Base-by-base conservation (phyloP, 1,139 yeast genomes). In the Sugiyamaella neomexicana region DNA sequence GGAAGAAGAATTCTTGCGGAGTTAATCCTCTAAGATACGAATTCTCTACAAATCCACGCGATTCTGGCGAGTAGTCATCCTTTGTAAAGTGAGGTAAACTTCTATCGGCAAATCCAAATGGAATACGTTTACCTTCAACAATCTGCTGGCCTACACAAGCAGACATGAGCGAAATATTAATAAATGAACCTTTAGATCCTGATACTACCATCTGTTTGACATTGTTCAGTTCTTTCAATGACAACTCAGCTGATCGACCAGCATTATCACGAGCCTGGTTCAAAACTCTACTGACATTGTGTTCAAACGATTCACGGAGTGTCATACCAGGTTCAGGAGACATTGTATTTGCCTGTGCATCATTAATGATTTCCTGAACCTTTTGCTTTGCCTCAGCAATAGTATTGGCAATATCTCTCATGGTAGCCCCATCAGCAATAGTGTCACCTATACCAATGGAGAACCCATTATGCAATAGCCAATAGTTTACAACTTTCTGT, bases 131-230 rank as follows among this genome's bases (percentile, higher is more conserved):
- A 81, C 99, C 99, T 76, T 93, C 99, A 47, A 95, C 99, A 75
- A 95, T 93, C 72, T 95, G 99, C 75, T 95, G 99, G 67, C 99
- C 99, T 32, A 93, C 99, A 86, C 99, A 93, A 6, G 99, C 99
- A 48, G 98, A 90, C 99, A 95, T 95, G 76, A 91, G 99, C 27
- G 99, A 95, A 72, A 95, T 93, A 72, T 95, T 95, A 72, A 95
- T 95, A 72, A 91, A 93, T 12, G 99, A 95, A 79, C 99, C 99
- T 75, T 95, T 95, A 31, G 99, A 95, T 69, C 99, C 99, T 12
- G 99, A 93, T 61, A 93, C 87, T 58, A 93, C 99, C 99, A 95
- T 95, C 77, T 95, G 99, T 71, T 95, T 95, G 65, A 95, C 99
- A 68, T 91, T 93, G 70, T 95, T 95, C 64, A 86, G 78, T 67